Base-by-base conservation (phyloP, 768 basidiomycete genomes). In the Boletus rubescentipes region DNA sequence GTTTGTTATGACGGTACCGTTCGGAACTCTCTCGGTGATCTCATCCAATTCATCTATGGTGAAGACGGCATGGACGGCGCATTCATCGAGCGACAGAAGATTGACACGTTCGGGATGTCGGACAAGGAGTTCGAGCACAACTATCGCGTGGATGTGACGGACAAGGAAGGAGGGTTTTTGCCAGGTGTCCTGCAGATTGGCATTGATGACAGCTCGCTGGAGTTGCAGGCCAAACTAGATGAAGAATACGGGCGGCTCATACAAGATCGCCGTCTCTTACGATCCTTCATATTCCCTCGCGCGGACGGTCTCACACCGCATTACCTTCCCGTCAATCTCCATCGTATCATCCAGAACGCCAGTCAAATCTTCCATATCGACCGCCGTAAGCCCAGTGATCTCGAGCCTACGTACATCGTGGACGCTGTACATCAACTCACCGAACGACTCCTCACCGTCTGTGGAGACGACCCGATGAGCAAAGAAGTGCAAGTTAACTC, bases 51-150 rank as follows among this genome's bases (percentile, higher is more conserved):
- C 70, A 79, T 93, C 21, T 99, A 99, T 60, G 97, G 97, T 30
- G 97, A 99, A 68, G 97, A 99, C 65, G 97, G 97, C 39, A 98
- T 98, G 91, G 97, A 99, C 66, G 97, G 92, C 54, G 93, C 93
- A 0, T 95, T 87, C 71, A 97, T 99, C 68, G 97, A 99, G 75
- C 89, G 89, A 59, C 97, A 99, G 73, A 87, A 82, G 48, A 87
- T 98, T 49, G 93, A 96, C 61, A 93, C 91, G 0, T 94, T 93
- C 60, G 86, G 83, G 21, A 76, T 97, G 55, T 89, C 81, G 61
- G 73, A 97, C 71, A 78, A 77, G 58, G 84, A 89, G 51, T 98
- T 98, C 73, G 89, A 94, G 68, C 87, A 89, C 70, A 85, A 87
- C 58, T 99, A 93, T 70, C 87, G 91, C n/a, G 93, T 99, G 41